These are phyloP conservation scores for Acorus gramineus DNA, from an alignment of 106 monocot species.

Conservation along the genomic window DNA sequence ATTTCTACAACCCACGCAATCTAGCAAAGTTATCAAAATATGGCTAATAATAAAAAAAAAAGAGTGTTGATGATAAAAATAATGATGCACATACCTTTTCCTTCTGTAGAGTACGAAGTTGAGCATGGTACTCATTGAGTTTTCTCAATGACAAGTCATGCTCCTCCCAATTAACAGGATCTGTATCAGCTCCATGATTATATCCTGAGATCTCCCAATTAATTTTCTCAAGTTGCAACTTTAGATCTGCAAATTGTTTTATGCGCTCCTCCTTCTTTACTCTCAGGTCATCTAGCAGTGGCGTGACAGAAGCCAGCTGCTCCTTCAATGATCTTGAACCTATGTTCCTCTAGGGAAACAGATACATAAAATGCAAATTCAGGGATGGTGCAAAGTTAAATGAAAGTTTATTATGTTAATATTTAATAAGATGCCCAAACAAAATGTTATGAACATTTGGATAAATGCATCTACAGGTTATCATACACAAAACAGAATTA, in stretches of 20 bases:
- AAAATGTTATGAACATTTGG: too few species aligned
- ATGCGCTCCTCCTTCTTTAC: conserved; percentile 52
- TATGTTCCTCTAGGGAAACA: conserved; percentile 43
- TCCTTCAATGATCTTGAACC: conserved; percentile 46
- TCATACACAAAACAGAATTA: too few species aligned
- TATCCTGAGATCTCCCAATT: conserved; percentile 42
- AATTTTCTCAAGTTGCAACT: conserved; percentile 60
- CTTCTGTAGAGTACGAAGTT: conserved; percentile 66
- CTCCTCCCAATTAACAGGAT: conserved; percentile 34
- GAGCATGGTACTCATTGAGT: conserved; percentile 55
- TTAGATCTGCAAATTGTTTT: conserved; percentile 57
- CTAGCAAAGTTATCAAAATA: too few species aligned
- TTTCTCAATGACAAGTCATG: conserved; percentile 72
- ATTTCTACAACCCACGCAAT: too few species aligned
- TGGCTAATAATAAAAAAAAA: too few species aligned
- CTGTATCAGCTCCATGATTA: conserved; percentile 5
- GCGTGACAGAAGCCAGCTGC: conserved; percentile 46
- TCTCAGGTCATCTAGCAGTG: conserved; percentile 57
- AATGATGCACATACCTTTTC: conserved; percentile 53
- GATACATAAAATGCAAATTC: neutral
- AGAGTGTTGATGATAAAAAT: too few species aligned
- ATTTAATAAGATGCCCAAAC: too few species aligned
- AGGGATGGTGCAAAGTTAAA: too few species aligned
- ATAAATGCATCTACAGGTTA: too few species aligned
- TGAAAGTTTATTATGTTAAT: too few species aligned